Conservation (phyloP, 345 rosid genomes). For the Hirschfeldia incana region DNA sequence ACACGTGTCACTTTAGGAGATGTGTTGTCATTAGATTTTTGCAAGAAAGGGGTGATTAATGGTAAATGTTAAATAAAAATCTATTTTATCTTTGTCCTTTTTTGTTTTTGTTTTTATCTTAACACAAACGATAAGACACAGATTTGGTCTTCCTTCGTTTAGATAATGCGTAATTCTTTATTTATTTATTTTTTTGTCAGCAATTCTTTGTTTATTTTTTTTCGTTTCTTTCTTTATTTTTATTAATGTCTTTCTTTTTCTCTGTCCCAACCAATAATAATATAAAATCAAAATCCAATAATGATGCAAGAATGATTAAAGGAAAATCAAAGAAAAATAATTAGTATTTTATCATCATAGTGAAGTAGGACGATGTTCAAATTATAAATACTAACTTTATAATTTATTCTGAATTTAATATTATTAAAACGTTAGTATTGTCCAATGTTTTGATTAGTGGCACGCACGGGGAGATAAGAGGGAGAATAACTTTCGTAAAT, state of each 20-base stretch:
- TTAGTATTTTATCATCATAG: not conserved
- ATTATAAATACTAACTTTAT: not conserved
- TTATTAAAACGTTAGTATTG: not conserved
- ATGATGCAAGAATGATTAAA: slow-evolving; percentile 17
- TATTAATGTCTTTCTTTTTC: not conserved
- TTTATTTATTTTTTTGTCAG: too few relatives aligned
- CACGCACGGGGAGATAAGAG: not conserved
- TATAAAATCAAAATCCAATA: not conserved
- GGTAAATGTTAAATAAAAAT: not conserved
- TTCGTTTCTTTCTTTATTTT: not conserved
- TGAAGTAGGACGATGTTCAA: not conserved
- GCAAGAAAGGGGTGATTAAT: not conserved
- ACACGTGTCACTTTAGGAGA: slow-evolving; percentile 5
- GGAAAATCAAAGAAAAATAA: not conserved
- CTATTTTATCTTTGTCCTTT: not conserved
- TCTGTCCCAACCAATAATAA: not conserved
- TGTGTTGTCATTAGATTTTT: not conserved
- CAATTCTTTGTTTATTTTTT: too few relatives aligned
- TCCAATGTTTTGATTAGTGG: not conserved
- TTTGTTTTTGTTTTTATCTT: slow-evolving; percentile 1
- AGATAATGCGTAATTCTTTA: slow-evolving; percentile 7
- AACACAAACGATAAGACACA: slow-evolving; percentile 13
- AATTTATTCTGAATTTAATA: not conserved
- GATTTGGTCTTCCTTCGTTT: not conserved
- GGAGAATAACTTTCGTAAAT: not conserved